phyloP scores from a whole-genome alignment of 2,329 filamentous ascomycete species.

The Reticulascus tulasneorum region DNA sequence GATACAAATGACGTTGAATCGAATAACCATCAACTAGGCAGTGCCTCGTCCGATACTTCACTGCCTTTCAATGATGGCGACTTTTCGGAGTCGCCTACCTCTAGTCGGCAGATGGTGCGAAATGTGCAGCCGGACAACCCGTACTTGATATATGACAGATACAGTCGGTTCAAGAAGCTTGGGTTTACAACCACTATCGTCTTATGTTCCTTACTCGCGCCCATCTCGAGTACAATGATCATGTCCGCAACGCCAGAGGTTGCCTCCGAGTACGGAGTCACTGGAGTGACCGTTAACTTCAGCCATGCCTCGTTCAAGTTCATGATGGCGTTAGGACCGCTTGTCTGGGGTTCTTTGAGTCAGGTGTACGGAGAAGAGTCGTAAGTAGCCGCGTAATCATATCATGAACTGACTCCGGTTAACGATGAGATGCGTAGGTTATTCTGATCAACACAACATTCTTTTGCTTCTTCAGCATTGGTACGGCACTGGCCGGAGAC shows the following conservation, averaged over 20 bases:
- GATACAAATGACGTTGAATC: no score
- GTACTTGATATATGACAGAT: no score
- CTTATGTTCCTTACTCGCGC: no score
- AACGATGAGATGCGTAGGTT: slow-evolving; percentile 10
- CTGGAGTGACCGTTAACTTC: slow-evolving; percentile 63
- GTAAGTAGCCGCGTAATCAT: slow-evolving; percentile 33
- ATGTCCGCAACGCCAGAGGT: slow-evolving; percentile 73
- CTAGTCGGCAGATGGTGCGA: no score
- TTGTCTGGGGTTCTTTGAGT: slow-evolving; percentile 64
- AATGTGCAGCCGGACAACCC: no score
- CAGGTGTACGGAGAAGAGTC: slow-evolving; percentile 51
- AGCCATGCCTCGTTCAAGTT: slow-evolving; percentile 68
- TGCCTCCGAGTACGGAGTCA: slow-evolving; percentile 59
- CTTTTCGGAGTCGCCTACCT: no score
- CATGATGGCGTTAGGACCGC: slow-evolving; percentile 64
- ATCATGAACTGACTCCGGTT: not conserved
- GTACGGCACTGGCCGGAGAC: slow-evolving; percentile 63
- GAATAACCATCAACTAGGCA: no score
- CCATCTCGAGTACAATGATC: slow-evolving; percentile 70
- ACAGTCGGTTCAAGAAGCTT: no score
- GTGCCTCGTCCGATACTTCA: no score
- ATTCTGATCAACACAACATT: slow-evolving; percentile 28
- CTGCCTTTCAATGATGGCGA: no score
- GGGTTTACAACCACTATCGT: no score
- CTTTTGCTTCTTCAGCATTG: slow-evolving; percentile 61